Evolutionary conservation across 2,329 filamentous ascomycete species (phyloP), one percentile per base, ranked within the genome.

Genomic region (Uncinocarpus reesii): DNA sequence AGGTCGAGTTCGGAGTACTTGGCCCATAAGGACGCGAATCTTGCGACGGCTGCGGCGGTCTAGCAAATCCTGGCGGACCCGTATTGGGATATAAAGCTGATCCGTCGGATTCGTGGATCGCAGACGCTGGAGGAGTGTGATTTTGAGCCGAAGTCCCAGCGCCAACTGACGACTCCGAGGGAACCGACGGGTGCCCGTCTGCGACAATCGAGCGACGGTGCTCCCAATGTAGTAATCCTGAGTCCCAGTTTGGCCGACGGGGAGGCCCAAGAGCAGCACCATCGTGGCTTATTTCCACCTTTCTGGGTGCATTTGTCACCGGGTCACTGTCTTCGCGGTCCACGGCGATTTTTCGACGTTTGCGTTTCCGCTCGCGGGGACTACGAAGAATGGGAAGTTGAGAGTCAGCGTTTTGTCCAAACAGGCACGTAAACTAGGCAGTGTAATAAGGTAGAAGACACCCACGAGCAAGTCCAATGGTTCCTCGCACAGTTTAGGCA

Each of bases 381-480:
- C 54, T 56, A 37, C 13, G n/a, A 37, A 26, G n/a, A 35, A 49
- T 40, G 35, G 8, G 34, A 36, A 20, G 18, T 5, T 29, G 6
- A 36, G 21, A 1, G 16, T 31, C 31, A n/a, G n/a, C n/a, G n/a
- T n/a, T n/a, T n/a, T n/a, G n/a, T n/a, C n/a, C n/a, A n/a, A n/a
- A n/a, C n/a, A n/a, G n/a, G n/a, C n/a, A n/a, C n/a, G n/a, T n/a
- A n/a, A n/a, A n/a, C n/a, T 37, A 37, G 16, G n/a, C 32, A 40
- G 15, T 13, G 2, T 20, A 20, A 28, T 16, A 15, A 15, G 6
- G 4, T 1, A 42, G 23, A 34, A 4, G 16, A 18, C 10, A 4
- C 26, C 52, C 36, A 61, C 59, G 52, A 55, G 51, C 59, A 60
- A 21, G 58, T 56, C 59, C 58, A 61, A 48, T 53, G 54, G 36